These are phyloP conservation scores for Mariannaea elegans DNA, from an alignment of 2,329 filamentous ascomycete genomes.

Conservation along the genomic window DNA sequence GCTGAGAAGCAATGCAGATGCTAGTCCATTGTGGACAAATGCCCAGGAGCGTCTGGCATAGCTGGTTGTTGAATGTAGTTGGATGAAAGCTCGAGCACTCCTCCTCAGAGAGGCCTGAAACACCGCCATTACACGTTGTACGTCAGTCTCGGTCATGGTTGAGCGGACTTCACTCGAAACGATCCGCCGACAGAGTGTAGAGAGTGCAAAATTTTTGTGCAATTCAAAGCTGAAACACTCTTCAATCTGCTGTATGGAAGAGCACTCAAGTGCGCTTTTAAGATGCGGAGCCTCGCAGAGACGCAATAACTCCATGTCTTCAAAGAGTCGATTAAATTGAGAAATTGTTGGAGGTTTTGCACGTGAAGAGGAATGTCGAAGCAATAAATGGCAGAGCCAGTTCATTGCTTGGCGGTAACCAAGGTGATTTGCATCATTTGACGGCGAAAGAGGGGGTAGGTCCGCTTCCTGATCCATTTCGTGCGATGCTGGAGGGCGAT, in stretches of 20 bases:
- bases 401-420: slow-evolving; percentile 29
- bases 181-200: slow-evolving; percentile 24
- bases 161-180: slow-evolving; percentile 3
- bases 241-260: slow-evolving; percentile 25
- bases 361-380: slow-evolving; percentile 4
- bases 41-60: slow-evolving; percentile 32
- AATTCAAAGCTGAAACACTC: slow-evolving; percentile 22
- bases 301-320: slow-evolving; percentile 2
- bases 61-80: slow-evolving; percentile 19
- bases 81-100: slow-evolving; percentile 24
- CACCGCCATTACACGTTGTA: neutral
- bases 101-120: slow-evolving; percentile 19
- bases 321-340: neutral
- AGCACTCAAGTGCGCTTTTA: neutral
- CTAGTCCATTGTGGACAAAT: slow-evolving; percentile 31
- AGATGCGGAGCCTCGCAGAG: neutral
- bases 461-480: slow-evolving; percentile 25
- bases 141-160: neutral
- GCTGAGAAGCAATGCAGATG: slow-evolving; percentile 27
- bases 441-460: neutral
- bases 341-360: neutral
- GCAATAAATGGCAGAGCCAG: slow-evolving; percentile 25
- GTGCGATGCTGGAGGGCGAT: slow-evolving; percentile 22
- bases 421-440: neutral
- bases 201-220: slow-evolving; percentile 25